Conservation (phyloP, 495 filamentous ascomycete genomes). For the Talaromyces wortmannii region DNA sequence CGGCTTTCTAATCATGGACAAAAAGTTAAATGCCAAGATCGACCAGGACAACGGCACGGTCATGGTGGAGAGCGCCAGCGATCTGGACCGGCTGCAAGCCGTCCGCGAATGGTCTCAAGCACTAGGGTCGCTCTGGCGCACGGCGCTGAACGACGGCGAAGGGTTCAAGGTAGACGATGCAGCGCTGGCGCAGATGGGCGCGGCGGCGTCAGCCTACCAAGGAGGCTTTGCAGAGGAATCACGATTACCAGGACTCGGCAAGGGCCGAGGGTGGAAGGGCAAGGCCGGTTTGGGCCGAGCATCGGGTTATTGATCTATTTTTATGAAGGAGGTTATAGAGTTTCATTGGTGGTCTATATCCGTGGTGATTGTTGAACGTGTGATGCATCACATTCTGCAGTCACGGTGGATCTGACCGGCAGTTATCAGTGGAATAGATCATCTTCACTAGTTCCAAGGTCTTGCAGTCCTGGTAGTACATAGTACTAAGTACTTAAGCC, state of each 20-base stretch:
- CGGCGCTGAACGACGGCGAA: conserved; percentile 65
- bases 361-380: no score
- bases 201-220: conserved; percentile 18
- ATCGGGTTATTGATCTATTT: not conserved
- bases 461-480: no score
- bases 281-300: conserved; percentile 10
- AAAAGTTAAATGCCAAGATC: conserved; percentile 79
- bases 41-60: conserved; percentile 82
- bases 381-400: no score
- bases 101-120: conserved; percentile 68
- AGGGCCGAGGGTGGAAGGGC: conserved; percentile 18
- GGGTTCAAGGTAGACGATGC: conserved; percentile 51
- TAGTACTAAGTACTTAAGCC: no score
- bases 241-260: not conserved
- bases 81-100: conserved; percentile 66
- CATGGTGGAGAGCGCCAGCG: conserved; percentile 66
- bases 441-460: no score
- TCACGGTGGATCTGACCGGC: no score
- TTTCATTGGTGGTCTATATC: no score
- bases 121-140: conserved; percentile 55
- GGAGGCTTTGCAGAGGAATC: conserved; percentile 26
- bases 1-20: conserved; percentile 85
- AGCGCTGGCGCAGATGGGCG: conserved; percentile 15
- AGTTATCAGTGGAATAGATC: no score
- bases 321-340: no score